Base-by-base conservation (phyloP, 2,329 filamentous ascomycete genomes). In the Chaetothyriales sp. region DNA sequence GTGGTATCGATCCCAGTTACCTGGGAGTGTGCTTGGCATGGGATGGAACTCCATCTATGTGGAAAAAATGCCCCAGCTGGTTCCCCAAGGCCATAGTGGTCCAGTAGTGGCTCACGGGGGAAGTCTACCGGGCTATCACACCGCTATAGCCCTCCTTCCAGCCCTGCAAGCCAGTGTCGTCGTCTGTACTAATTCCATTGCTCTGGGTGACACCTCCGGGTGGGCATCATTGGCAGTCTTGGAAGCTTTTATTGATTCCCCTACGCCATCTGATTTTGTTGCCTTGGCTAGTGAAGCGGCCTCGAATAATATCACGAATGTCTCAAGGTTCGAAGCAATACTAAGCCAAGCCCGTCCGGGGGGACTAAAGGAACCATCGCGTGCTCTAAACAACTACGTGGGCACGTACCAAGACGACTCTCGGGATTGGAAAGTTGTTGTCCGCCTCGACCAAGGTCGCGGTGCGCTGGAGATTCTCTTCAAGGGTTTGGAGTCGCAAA, bases 131-230 rank as follows among this genome's bases (percentile, higher is more conserved):
- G 64, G 62, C 1, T 58, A 51, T 43, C 40, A 61, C 2, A 46
- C 58, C 4, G 48, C 54, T 9, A 52, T 62, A 2, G 58, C 50
- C 5, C 59, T 64, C 1, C 53, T 66, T 37, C 64, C 61, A 1
- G 61, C 64, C n/a, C 63, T 60, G 7, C 51, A 63, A 28, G 62
- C 54, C 43, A 63, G 59, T 4, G 55, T 66, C 2, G 49, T 65
- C 6, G 55, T 62, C 5, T 47, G 61, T 18, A 55, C 57, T 2
- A 66, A 66, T 44, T 50, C 44, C 8, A 20, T 46, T 5, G 44
- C 44, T 13, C 19, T 20, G 2, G 25, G 25, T 18, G 44, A 46
- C 44, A n/a, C n/a, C 44, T 20, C 44, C 19, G 44, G 25, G 8
- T 46, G 44, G 15, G 15, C 33, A 15, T 40, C 33, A 5, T 15